Evolutionary conservation across 495 filamentous ascomycete species (phyloP), one percentile per base, ranked within the genome.

Genomic region (Filosporella fistucella): DNA sequence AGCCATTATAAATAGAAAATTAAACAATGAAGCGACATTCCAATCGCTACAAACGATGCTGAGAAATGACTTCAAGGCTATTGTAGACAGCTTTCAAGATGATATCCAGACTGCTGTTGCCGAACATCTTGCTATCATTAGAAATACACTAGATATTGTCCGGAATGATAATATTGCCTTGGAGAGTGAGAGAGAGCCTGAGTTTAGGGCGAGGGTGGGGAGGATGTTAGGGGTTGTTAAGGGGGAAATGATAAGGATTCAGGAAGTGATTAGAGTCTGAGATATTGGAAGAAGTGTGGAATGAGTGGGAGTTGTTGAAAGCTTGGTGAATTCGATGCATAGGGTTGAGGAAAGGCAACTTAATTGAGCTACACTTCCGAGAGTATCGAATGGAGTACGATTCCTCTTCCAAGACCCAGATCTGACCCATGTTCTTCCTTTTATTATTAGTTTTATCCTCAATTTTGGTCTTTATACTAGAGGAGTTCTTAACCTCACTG

Each of bases 181-280:
- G 13, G 65, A 68, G 47, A 61, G 63, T 18, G 63, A 70, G 36
- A 47, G 40, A 37, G 57, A 68, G 29, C 59, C 60, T 1, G 58
- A 56, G 14, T 66, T 66, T 28, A 44, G 61, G 26, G 35, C 24
- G 8, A 49, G 61, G 3, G 59, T 70, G 17, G 54, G 45, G 22
- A 47, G 18, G 32, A 24, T 25, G 17, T 10, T 38, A 29, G 38
- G 44, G 22, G 10, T 11, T 8, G 22, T 23, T 23, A 26, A 14
- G 13, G 2, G 20, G 4, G 23, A 47, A 18, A 28, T 47, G 7
- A n/a, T n/a, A 26, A 30, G 18, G 13, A 1, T 37, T 1, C 17
- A 47, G 22, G 33, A 17, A 26, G n/a, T 38, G n/a, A 26, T 38
- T 6, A 29, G 23, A 4, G 25, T 24, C 29, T 29, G 40, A 42